A percentile compares a stretch with the other conserved stretches of the same genome.
Evolutionary conservation across 192 early-diverging fungal genomes (phyloP).

Genomic region (Helicostylum pulchrum): DNA sequence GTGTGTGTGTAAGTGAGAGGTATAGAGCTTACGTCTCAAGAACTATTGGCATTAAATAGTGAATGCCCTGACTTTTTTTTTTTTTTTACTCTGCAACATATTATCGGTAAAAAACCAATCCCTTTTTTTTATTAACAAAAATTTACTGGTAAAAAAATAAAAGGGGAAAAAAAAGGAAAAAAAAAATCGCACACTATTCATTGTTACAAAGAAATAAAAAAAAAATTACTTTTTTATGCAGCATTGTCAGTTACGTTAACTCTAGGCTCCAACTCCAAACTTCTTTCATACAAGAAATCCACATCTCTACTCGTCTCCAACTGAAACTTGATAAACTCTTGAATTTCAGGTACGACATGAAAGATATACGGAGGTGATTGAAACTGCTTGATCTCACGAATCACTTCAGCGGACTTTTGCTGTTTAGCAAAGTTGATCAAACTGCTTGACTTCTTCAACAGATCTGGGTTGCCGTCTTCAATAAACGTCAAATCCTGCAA

Average conservation of each 20-base stretch:
- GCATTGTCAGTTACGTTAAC: neutral
- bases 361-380: conserved; percentile 81
- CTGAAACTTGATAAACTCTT: conserved; percentile 68
- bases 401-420: conserved; percentile 81
- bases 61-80: no score
- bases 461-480: conserved; percentile 76
- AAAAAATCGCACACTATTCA: no score
- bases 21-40: no score
- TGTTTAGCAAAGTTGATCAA: conserved; percentile 94
- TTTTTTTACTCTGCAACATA: no score
- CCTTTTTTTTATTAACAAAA: no score
- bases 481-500: conserved; percentile 83
- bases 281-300: conserved; percentile 72
- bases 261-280: conserved; percentile 76
- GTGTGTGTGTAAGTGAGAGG: no score
- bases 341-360: conserved; percentile 74
- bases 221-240: no score
- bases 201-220: no score
- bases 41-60: no score
- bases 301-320: conserved; percentile 70
- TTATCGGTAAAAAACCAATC: no score
- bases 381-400: conserved; percentile 91
- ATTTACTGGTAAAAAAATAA: no score
- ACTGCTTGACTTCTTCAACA: conserved; percentile 53
- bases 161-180: no score